A percentile compares a stretch with the other conserved stretches of the same genome.
Evolutionary conservation across 371 early-diverging fungal genomes (phyloP).

Genomic region (Mortierella sp.): DNA sequence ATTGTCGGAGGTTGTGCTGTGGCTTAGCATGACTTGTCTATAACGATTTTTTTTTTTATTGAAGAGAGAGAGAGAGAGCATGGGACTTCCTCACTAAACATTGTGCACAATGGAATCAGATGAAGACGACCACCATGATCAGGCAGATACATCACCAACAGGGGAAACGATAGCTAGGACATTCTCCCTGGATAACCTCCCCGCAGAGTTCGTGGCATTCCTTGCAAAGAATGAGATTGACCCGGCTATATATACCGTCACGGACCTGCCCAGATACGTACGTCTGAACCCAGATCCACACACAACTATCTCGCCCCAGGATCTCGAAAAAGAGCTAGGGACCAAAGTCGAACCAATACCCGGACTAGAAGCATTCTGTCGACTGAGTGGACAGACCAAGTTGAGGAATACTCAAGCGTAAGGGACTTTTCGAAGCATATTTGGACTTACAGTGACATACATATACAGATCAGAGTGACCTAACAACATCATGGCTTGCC

Average conservation of each 20-base stretch:
- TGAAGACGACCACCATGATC: constrained; percentile 11
- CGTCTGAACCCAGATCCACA: constrained; percentile 68
- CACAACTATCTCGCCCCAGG: constrained; percentile 54
- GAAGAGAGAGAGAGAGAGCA: too few relatives aligned
- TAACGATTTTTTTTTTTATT: too few relatives aligned
- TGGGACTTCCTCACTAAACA: background rate
- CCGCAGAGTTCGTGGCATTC: constrained; percentile 68
- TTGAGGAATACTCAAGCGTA: constrained; percentile 47
- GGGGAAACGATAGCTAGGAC: background rate
- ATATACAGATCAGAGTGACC: too few relatives aligned
- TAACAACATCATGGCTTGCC: background rate
- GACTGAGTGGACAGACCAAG: constrained; percentile 26
- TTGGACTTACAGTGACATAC: too few relatives aligned
- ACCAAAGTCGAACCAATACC: constrained; percentile 46
- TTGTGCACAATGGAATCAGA: constrained; percentile 28
- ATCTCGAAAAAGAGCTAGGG: constrained; percentile 58
- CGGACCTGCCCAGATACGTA: constrained; percentile 76
- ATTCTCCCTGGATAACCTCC: constrained; percentile 63
- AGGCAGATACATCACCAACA: background rate
- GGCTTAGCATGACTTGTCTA: too few relatives aligned
- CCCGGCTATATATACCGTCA: constrained; percentile 69
- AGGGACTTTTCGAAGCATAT: background rate
- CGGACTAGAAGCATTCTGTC: constrained; percentile 46
- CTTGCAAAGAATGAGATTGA: constrained; percentile 74
- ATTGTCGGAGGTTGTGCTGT: too few relatives aligned